Percentiles rank a stretch among this genome's conserved stretches.
phyloP scores from a whole-genome alignment of 2,329 filamentous ascomycete genomes.

The Aspergillus neoniger region DNA sequence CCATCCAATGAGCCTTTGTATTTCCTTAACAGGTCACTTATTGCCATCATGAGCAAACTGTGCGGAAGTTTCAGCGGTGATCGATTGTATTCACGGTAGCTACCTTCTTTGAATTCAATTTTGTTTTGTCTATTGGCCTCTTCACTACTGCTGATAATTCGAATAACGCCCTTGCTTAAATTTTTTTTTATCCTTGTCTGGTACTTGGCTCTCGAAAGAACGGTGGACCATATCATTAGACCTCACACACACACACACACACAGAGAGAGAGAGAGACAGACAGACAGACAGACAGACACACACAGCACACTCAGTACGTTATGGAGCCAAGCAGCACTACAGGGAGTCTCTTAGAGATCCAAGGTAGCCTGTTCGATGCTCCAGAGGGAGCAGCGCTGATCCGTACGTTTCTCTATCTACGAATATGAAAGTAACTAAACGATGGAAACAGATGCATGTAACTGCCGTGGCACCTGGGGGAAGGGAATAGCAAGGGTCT shows the following conservation, averaged over 20 bases:
- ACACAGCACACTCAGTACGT: not conserved
- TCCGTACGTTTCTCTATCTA: conserved; percentile 42
- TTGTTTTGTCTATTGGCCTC: not conserved
- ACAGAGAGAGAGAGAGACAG: no score
- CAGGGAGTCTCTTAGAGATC: conserved; percentile 30
- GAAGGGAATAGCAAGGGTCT: conserved; percentile 57
- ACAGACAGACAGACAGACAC: no score
- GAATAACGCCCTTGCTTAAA: not conserved
- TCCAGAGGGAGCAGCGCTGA: conserved; percentile 52
- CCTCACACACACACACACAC: not conserved
- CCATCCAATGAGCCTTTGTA: not conserved
- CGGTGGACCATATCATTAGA: not conserved
- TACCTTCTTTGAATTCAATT: not conserved
- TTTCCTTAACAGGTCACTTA: not conserved
- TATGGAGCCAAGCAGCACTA: not conserved
- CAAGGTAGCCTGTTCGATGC: conserved; percentile 56
- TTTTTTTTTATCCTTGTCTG: not conserved
- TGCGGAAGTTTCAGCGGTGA: not conserved
- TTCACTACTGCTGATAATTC: not conserved
- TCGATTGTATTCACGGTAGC: not conserved
- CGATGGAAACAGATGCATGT: conserved; percentile 52
- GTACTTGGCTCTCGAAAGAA: not conserved
- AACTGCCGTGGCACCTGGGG: conserved; percentile 62
- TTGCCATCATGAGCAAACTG: not conserved
- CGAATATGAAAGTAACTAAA: not conserved